Base-by-base conservation (phyloP, 768 basidiomycete species). In the Dioszegia crocea region DNA sequence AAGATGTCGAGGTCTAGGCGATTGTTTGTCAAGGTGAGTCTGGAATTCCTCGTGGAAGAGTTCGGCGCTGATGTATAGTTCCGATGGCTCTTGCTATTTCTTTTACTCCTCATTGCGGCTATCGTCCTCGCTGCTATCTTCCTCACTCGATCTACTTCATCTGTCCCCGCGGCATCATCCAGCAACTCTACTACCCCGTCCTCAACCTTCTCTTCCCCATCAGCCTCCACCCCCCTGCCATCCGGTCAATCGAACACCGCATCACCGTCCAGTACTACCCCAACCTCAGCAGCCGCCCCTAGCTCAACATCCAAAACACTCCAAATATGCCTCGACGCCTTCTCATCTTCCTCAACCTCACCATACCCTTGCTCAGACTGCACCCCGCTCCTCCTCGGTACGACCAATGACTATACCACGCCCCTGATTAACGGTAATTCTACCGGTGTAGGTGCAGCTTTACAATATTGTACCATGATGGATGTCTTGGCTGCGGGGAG, bases 401-500 rank as follows among this genome's bases (percentile, higher is more conserved):
- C 68, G 1, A 62, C 60, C 3, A 78, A 75, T 56, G 76, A 78
- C 49, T 78, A 65, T 48, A 46, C 60, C 16, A 31, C 49, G 1
- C 62, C 67, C 2, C 44, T 73, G 1, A 56, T 61, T 1, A 60
- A 64, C 40, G 66, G 65, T 1, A 70, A 74, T 47, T 65, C 69
- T 3, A 72, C 72, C 0, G 73, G 73, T 4, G 75, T 76, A 8
- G 76, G 76, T 3, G 64, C 74, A 4, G 74, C 73, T 4, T 51
- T 78, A 3, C 77, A 78, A 58, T 78, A 71, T 52, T 78, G 77
- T 49, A 72, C 72, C 1, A 45, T 78, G 41, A 66, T 72, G 59
- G 65, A 74, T 27, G 58, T 78, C 6, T 65, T 60, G 60, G 0
- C 45, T n/a, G 45, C 51, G n/a, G 45, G 53, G 14, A 30, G 59